Conservation (phyloP, 2,329 filamentous ascomycete genomes). For the Pyrenochaeta sp. region DNA sequence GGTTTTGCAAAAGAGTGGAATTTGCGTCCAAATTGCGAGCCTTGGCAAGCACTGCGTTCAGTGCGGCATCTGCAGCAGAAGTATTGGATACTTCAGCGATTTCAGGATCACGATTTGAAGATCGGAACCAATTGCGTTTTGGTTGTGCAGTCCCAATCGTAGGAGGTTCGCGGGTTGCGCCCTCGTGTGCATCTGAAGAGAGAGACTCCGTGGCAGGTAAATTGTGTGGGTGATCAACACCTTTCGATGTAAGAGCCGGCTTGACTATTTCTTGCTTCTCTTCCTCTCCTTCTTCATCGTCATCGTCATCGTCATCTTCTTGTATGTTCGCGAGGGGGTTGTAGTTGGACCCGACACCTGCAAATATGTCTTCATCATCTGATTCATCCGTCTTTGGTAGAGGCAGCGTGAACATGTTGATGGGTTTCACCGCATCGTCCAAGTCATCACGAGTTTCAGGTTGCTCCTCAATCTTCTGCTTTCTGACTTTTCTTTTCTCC, state of each 20-base stretch:
- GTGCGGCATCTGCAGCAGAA: constrained; percentile 72
- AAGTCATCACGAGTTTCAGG: constrained; percentile 52
- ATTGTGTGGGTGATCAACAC: not conserved
- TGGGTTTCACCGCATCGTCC: constrained; percentile 54
- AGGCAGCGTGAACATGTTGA: constrained; percentile 50
- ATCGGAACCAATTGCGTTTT: constrained; percentile 33
- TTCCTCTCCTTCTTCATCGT: constrained; percentile 16
- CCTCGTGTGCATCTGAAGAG: constrained; percentile 7
- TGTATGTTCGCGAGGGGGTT: constrained; percentile 64
- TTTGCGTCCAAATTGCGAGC: constrained; percentile 63
- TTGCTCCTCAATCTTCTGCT: constrained; percentile 52
- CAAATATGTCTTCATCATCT: constrained; percentile 68
- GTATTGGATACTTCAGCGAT: constrained; percentile 43
- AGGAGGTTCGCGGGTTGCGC: constrained; percentile 7
- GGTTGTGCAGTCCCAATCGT: constrained; percentile 10
- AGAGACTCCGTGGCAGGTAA: not conserved
- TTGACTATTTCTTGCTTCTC: too few species aligned
- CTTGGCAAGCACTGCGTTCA: constrained; percentile 85
- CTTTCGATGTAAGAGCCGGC: constrained; percentile 1
- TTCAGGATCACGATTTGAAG: constrained; percentile 11
- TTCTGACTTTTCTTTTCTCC: constrained; percentile 67
- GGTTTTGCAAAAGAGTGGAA: constrained; percentile 53
- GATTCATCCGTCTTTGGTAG: constrained; percentile 51
- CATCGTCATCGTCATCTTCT: constrained; percentile 55
- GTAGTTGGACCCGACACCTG: constrained; percentile 65